A percentile compares a stretch with the other conserved stretches of the same genome.
These are phyloP conservation scores for Lactarius hatsudake DNA, from an alignment of 768 basidiomycete genomes.

Conservation along the genomic window DNA sequence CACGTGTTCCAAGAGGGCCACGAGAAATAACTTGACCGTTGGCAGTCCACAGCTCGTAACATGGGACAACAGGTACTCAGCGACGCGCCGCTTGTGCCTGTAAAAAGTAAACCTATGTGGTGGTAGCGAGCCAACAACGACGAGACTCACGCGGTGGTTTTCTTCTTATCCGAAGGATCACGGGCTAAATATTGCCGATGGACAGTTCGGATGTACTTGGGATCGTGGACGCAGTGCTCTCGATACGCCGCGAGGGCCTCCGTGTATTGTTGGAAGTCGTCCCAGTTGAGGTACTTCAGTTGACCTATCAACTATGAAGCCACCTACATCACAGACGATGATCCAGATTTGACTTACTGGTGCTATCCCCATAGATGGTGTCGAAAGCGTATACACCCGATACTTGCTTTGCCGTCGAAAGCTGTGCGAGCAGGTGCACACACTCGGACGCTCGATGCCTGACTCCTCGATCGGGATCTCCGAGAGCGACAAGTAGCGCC, in stretches of 20 bases:
- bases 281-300: constrained; percentile 68
- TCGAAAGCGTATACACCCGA: constrained; percentile 70
- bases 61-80: constrained; percentile 82
- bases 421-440: constrained; percentile 45
- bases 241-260: constrained; percentile 46
- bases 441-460: constrained; percentile 56
- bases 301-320: constrained; percentile 32
- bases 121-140: not conserved
- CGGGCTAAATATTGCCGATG: constrained; percentile 55
- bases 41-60: constrained; percentile 54
- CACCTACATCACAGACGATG: not conserved
- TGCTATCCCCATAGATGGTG: constrained; percentile 60
- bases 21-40: constrained; percentile 49
- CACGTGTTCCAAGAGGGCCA: constrained; percentile 47
- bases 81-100: constrained; percentile 68
- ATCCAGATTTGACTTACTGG: constrained; percentile 42
- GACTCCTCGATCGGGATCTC: constrained; percentile 41
- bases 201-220: constrained; percentile 53
- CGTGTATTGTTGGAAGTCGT: constrained; percentile 60
- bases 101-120: not conserved
- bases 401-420: constrained; percentile 42
- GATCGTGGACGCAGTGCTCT: constrained; percentile 61
- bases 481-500: constrained; percentile 59
- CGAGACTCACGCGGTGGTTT: constrained; percentile 48
- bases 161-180: constrained; percentile 53